Conservation (phyloP, 2,329 filamentous ascomycete species). For the Pyrenochaeta sp. region DNA sequence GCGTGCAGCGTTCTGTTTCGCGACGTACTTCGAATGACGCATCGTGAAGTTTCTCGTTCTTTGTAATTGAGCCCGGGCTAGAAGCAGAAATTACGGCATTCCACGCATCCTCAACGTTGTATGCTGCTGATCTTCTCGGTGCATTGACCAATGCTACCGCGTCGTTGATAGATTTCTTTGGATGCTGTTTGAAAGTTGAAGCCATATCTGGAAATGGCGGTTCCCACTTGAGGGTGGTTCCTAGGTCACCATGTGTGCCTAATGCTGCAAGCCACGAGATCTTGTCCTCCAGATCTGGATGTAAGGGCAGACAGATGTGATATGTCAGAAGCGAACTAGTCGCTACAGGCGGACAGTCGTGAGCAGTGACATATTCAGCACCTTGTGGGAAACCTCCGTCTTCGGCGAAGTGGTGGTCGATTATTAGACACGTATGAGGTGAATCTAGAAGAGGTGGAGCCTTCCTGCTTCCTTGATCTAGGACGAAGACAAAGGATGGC, state of each 20-base stretch:
- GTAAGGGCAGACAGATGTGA: conserved; percentile 65
- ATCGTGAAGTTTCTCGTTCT: conserved; percentile 57
- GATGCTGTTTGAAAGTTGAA: conserved; percentile 64
- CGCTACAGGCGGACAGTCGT: conserved; percentile 69
- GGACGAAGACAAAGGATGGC: conserved; percentile 67
- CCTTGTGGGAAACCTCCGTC: conserved; percentile 66
- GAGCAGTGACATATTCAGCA: conserved; percentile 66
- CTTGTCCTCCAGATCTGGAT: conserved; percentile 60
- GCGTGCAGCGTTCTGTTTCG: conserved; percentile 68
- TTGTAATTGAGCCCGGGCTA: conserved; percentile 61
- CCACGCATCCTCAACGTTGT: conserved; percentile 69
- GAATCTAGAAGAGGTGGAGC: conserved; percentile 62
- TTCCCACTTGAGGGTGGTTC: conserved; percentile 70
- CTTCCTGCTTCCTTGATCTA: conserved; percentile 69
- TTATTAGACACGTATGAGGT: conserved; percentile 62
- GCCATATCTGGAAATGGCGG: conserved; percentile 72
- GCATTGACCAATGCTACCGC: conserved; percentile 71
- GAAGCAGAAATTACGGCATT: conserved; percentile 60
- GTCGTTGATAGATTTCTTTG: conserved; percentile 68
- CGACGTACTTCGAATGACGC: conserved; percentile 66
- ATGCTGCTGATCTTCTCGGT: conserved; percentile 67
- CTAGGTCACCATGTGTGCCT: conserved; percentile 72
- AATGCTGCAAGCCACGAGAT: conserved; percentile 68
- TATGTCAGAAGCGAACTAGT: conserved; percentile 71
- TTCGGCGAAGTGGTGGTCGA: conserved; percentile 69